These are phyloP conservation scores for Brassica balearica DNA, from an alignment of 441 rosid species.

Conservation along the genomic window DNA sequence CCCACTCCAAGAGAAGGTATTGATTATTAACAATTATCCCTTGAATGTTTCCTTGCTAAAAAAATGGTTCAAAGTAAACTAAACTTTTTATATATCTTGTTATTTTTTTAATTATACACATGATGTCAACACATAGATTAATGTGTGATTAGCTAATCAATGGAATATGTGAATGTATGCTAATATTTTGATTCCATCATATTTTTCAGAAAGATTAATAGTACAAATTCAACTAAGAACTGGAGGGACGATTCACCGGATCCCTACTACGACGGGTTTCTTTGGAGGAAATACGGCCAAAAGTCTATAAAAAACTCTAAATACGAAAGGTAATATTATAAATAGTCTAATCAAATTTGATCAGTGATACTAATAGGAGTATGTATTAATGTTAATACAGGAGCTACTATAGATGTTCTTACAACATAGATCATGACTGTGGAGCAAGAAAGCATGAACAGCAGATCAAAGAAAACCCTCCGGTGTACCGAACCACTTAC, in stretches of 20 bases:
- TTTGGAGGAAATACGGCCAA: constrained; percentile 44
- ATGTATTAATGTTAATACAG: constrained; percentile 11
- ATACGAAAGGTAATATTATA: constrained; percentile 31
- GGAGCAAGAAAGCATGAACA: constrained; percentile 43
- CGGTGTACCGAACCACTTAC: constrained; percentile 46
- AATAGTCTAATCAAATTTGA: not conserved
- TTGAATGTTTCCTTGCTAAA: not conserved
- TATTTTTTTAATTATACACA: not conserved
- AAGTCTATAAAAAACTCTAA: constrained; percentile 24
- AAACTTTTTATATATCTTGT: not conserved
- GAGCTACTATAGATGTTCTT: constrained; percentile 44
- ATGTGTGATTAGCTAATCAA: not conserved
- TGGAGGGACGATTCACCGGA: constrained; percentile 43
- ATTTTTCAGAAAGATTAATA: constrained; percentile 33
- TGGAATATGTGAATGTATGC: not conserved
- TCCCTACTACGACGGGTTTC: constrained; percentile 40
- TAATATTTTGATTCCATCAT: not conserved
- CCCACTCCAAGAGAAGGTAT: constrained; percentile 40
- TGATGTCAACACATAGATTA: not conserved
- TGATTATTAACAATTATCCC: not conserved
- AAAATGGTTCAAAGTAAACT: not conserved
- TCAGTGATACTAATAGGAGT: not conserved
- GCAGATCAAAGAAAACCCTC: constrained; percentile 44
- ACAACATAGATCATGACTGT: constrained; percentile 41
- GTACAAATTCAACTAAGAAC: constrained; percentile 10